Evolutionary conservation across 257 asterid species (phyloP), one percentile per base, ranked within the genome.

Genomic region (Galeopsis tetrahit): DNA sequence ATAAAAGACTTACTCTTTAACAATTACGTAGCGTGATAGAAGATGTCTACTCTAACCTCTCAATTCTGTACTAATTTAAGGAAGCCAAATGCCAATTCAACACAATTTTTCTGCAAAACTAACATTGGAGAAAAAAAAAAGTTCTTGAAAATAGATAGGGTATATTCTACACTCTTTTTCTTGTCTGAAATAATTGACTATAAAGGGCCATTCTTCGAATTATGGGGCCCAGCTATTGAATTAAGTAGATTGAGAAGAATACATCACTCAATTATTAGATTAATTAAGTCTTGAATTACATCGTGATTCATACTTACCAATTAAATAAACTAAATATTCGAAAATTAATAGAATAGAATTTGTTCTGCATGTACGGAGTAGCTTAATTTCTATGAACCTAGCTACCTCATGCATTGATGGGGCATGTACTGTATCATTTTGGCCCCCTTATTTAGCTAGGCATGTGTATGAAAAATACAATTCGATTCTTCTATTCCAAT

Each of bases 81-180:
- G 77, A 75, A 62, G 69, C 57, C 71, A 79, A 60, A 70, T 65
- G 40, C 63, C 49, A 74, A 5, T 65, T 73, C 40, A 46, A 39
- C 73, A n/a, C 56, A 56, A 6, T 10, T 61, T 61, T 55, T 21
- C 4, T 39, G 66, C 59, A 9, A 40, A 44, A 52, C 33, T 32
- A 11, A 48, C 55, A 39, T 17, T 7, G 43, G 46, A 53, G 33
- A 6, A n/a, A 38, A 38, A 38, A 38, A 38, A 60, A 78, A 72
- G 74, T 53, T 5, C 3, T 57, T 61, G 68, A 52, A 62, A 60
- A 31, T 48, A 17, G 75, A 40, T 51, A 31, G 72, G 78, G 83
- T 60, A 79, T 79, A 79, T 75, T 79, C 78, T 71, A 69, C 21
- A 71, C 2, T 51, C 71, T 51, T 70, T 71, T 72, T 28, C 60